Base-by-base conservation (phyloP, 805 yeast species). In the Saccharomycopsis sp. region DNA sequence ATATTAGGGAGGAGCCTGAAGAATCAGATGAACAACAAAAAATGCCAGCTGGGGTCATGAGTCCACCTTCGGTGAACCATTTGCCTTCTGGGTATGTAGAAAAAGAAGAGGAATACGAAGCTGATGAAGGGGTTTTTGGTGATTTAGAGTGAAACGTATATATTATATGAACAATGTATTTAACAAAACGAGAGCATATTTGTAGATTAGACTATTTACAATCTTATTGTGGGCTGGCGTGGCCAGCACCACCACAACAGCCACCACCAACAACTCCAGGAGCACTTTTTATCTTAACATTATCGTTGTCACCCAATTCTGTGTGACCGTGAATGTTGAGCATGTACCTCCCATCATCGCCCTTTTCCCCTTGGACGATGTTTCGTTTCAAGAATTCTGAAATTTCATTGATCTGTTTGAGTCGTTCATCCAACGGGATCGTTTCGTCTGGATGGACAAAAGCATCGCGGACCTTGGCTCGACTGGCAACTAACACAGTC, bases 221-320 rank as follows among this genome's bases (percentile, higher is more conserved):
- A 13, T 13, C 29, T 9, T 8, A 26, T 13, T 26, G 8, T 26
- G 13, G 8, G 13, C 29, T 23, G 14, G 41, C 32, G 13, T 14
- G n/a, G 29, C n/a, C n/a, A 11, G 23, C 14, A 37, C 77, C 77
- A 41, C 77, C 75, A 49, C 79, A 73, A 56, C 84, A 77, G 45
- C 81, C 78, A 34, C 74, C 77, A 21, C 77, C 72, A 55, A 70
- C 66, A 21, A 73, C 65, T 19, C 74, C 71, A 60, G 75, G 60
- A 5, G 66, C 63, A 47, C 58, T 59, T 47, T 67, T 70, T 51
- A 66, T 73, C 59, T 81, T 84, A 53, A 85, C 72, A 38, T 78
- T 71, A 28, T 88, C 95, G 60, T 90, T 90, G 58, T 88, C 96
- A 16, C 97, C 97, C 42, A 90, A 67, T 62, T 90, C 97, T 0